Evolutionary conservation across 2,329 filamentous ascomycete species (phyloP), one percentile per base, ranked within the genome.

Genomic region (Exophiala xenobiotica): DNA sequence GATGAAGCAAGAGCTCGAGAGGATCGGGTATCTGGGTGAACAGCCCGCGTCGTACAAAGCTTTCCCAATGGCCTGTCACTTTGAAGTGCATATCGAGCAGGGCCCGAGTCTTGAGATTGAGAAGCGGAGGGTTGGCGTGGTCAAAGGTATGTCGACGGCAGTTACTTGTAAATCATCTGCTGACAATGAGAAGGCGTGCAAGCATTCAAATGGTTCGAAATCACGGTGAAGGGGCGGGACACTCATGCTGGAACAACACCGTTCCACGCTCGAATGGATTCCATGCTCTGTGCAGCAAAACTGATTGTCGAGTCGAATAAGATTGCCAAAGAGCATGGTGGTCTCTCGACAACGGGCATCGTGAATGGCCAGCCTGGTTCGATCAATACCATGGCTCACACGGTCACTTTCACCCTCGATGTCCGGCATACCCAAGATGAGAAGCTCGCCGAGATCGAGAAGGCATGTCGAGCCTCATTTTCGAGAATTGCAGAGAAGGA

Each of bases 31-130:
- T 57, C 70, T 89, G 0, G 88, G 87, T 11, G 59, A 68, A 0
- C 69, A 75, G 0, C 75, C 78, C 6, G 79, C 80, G 18, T 81
- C 75, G 46, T 75, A 85, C 65, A 73, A 77, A 55, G 72, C 75
- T 24, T 80, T 78, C 12, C 86, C 85, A 0, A 83, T 92, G 69
- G 85, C 80, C 6, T 87, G 86, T 0, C 87, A 92, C 67, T 92
- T 93, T 63, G 88, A 93, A 67, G 75, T 93, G 9, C 88, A 93
- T 64, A 92, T 93, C 45, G 90, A 95, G 66, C 90, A 95, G 66
- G 87, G 88, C 0, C 87, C 88, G 0, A 80, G 88, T 27, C 76
- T 95, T 0, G 84, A 91, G 62, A 77, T 77, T n/a, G 76, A 79
- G 27, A 71, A 77, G 24, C 77, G 83, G 59, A 83, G 83, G 50